Percentiles rank a stretch among this genome's conserved stretches.
phyloP scores from a whole-genome alignment of 306 rosid genomes.

The Benincasa hispida region DNA sequence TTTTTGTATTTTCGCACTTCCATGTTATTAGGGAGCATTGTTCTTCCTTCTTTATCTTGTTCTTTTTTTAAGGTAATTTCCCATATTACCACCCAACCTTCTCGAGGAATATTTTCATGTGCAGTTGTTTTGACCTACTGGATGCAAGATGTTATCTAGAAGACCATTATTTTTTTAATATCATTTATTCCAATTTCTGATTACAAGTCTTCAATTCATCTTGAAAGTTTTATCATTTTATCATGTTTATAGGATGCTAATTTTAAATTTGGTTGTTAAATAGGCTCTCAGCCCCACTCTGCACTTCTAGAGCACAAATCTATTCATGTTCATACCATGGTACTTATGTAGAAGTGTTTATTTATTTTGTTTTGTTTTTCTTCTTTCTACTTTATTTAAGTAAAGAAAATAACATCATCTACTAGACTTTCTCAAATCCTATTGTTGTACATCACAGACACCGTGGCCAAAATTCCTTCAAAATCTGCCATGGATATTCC shows the following conservation, averaged over 20 bases:
- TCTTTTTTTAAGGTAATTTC: neutral
- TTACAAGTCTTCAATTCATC: neutral
- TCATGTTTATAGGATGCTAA: neutral
- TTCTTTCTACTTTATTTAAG: neutral
- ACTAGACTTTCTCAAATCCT: neutral
- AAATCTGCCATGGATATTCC: conserved; percentile 46
- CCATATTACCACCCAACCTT: neutral
- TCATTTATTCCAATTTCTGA: neutral
- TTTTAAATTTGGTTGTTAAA: conserved; percentile 8
- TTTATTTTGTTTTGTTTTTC: neutral
- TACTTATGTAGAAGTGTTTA: conserved; percentile 10
- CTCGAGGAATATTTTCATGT: neutral
- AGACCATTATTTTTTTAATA: neutral
- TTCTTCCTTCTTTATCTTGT: neutral
- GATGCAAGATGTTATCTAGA: neutral
- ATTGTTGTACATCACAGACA: conserved; percentile 37
- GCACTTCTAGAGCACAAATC: conserved; percentile 53
- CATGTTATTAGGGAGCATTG: neutral
- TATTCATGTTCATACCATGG: conserved; percentile 74
- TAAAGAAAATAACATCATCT: neutral
- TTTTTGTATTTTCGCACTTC: neutral
- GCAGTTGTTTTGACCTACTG: neutral
- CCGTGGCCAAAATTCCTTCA: conserved; percentile 51
- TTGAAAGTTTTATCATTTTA: conserved; percentile 8
- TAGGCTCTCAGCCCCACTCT: conserved; percentile 84